Conservation (phyloP, 176 grass and related monocot genomes). For the Chrysopogon serrulatus region DNA sequence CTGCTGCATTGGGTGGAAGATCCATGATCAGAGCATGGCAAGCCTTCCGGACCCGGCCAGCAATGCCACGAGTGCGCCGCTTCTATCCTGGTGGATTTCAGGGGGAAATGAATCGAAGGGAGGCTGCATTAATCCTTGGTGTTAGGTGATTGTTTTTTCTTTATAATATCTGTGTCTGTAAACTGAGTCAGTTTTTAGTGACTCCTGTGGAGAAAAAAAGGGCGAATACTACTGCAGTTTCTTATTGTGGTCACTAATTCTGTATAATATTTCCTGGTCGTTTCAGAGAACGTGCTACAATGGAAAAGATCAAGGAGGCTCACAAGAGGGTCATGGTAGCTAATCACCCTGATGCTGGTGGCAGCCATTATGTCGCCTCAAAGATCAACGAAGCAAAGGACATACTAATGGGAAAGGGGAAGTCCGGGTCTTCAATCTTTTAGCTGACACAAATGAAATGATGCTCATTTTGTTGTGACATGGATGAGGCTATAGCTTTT, state of each 20-base stretch:
- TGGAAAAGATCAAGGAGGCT: slow-evolving; percentile 86
- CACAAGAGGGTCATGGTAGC: slow-evolving; percentile 90
- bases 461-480: background rate
- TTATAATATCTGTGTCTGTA: background rate
- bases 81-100: slow-evolving; percentile 94
- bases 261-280: background rate
- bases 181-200: background rate
- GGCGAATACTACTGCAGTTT: background rate
- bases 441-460: slow-evolving; percentile 12
- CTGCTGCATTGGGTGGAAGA: slow-evolving; percentile 61
- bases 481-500: background rate
- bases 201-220: background rate
- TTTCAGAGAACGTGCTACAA: slow-evolving; percentile 60
- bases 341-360: slow-evolving; percentile 84
- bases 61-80: slow-evolving; percentile 40
- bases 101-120: slow-evolving; percentile 72
- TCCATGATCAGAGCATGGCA: slow-evolving; percentile 76
- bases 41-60: slow-evolving; percentile 40
- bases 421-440: slow-evolving; percentile 44
- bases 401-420: slow-evolving; percentile 52
- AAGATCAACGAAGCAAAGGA: slow-evolving; percentile 97
- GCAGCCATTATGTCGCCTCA: slow-evolving; percentile 86
- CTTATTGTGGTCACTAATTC: background rate
- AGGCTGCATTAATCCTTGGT: slow-evolving; percentile 84
- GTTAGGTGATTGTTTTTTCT: slow-evolving; percentile 41